Base-by-base conservation (phyloP, 768 basidiomycete genomes). In the Lentinula raphanica region DNA sequence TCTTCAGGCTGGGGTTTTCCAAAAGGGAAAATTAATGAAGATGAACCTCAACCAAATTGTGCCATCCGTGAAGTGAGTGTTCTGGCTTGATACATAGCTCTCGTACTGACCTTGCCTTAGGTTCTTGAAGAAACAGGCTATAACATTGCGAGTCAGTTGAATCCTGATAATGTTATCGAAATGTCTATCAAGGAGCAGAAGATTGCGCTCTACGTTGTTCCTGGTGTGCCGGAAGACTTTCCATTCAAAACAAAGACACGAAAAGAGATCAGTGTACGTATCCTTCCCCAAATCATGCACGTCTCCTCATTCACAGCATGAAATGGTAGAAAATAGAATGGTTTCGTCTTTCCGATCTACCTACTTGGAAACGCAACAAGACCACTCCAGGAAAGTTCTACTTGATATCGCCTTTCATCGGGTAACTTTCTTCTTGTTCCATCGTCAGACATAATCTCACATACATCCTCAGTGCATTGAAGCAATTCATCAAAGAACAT, bases 1-100 rank as follows among this genome's bases (percentile, higher is more conserved):
- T 91, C 88, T 19, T 91, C 97, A 2, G 92, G 94, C 6, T 99
- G 97, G 97, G 90, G 93, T n/a, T 99, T 98, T 72, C 97, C 97
- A 6, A 92, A 96, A 69, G 97, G 97, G n/a, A 99, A 99, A 75
- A 98, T 98, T 71, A 99, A 99, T 66, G 88, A 95, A 69, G 83
- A 90, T 59, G 97, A 99, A 69, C 84, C 88, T 7, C 82, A 87
- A 57, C 80, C 82, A 49, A 81, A 79, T 56, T 99, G 97, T 72
- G 97, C 96, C 2, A 80, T 91, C 55, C 86, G 97, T 70, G 97
- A 99, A 77, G 96, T 95, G 61, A 56, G 83, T 66, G 9, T 7
- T 59, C 54, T 55, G 23, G n/a, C 32, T 49, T 23, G 35, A 40
- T 28, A 38, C n/a, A 49, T 21, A 21, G 23, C 25, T 25, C 9